A percentile compares a stretch with the other conserved stretches of the same genome.
Conservation (phyloP, 2,329 filamentous ascomycete genomes). For the Leptographium radiaticola region DNA sequence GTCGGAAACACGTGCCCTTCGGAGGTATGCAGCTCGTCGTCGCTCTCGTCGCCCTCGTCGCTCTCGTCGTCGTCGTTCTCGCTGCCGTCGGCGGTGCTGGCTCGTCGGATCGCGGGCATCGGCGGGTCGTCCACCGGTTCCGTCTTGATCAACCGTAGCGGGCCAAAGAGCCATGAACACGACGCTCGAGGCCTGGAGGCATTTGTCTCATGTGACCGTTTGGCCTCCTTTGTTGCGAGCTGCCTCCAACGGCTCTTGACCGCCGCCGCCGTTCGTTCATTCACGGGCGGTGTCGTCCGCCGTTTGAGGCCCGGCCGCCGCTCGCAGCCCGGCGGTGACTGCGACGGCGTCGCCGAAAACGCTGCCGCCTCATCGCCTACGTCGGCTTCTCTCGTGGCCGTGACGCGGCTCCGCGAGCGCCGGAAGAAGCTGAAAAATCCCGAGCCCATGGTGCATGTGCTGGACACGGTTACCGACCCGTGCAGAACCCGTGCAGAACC, state of each 20-base stretch:
- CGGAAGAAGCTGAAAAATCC: slow-evolving; percentile 5
- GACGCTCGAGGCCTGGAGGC: not conserved
- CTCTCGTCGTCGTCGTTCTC: not conserved
- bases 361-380: not conserved
- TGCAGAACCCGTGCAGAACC: too few relatives aligned
- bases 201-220: not conserved
- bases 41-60: not conserved
- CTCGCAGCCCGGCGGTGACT: not conserved
- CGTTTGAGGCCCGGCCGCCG: not conserved
- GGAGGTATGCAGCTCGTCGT: not conserved
- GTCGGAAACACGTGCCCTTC: not conserved
- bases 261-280: not conserved
- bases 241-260: slow-evolving; percentile 3
- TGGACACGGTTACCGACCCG: not conserved
- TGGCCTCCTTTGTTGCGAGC: not conserved
- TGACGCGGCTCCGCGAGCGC: not conserved
- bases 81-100: not conserved
- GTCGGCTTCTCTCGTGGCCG: not conserved
- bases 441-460: slow-evolving; percentile 1
- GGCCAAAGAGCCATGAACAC: not conserved
- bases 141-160: not conserved
- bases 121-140: not conserved
- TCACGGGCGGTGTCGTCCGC: not conserved
- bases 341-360: not conserved
- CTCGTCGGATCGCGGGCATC: not conserved